These are phyloP conservation scores for Aureobasidium melanogenum DNA, from an alignment of 2,329 filamentous ascomycete genomes.

Conservation along the genomic window DNA sequence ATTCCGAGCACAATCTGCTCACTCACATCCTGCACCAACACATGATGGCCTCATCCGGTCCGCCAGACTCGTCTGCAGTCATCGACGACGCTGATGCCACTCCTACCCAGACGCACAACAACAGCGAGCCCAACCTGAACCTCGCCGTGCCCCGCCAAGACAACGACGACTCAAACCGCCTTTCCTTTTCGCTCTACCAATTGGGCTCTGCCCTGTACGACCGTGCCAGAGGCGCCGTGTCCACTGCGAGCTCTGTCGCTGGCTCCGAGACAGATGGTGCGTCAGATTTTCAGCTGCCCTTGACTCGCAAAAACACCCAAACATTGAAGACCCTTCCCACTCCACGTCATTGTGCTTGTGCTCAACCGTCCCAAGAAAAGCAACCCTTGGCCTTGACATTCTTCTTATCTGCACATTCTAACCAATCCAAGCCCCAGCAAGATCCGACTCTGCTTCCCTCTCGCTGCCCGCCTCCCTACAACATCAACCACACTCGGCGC, in stretches of 20 bases:
- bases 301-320: too few species aligned
- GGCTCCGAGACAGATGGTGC: slow-evolving; percentile 38
- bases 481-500: not conserved
- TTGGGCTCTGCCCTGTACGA: slow-evolving; percentile 49
- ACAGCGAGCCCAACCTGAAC: slow-evolving; percentile 24
- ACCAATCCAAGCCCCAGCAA: not conserved
- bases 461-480: not conserved
- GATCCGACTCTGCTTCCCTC: not conserved
- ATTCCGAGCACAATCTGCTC: not conserved
- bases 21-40: slow-evolving; percentile 31
- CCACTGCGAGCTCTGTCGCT: slow-evolving; percentile 36
- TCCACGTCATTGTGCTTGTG: not conserved
- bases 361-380: not conserved
- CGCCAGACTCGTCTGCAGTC: slow-evolving; percentile 31
- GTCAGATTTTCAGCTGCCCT: slow-evolving; percentile 10
- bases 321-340: not conserved
- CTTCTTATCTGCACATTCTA: not conserved
- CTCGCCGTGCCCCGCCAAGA: slow-evolving; percentile 18
- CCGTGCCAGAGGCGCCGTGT: slow-evolving; percentile 42
- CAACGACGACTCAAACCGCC: slow-evolving; percentile 48
- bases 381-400: not conserved
- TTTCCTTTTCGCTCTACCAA: slow-evolving; percentile 65
- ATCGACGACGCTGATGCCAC: slow-evolving; percentile 37
- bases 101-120: slow-evolving; percentile 40
- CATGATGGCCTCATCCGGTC: not conserved